A percentile compares a stretch with the other conserved stretches of the same genome.
These are phyloP conservation scores for Hygrophoropsis aurantiaca DNA, from an alignment of 768 basidiomycete genomes.

Conservation along the genomic window DNA sequence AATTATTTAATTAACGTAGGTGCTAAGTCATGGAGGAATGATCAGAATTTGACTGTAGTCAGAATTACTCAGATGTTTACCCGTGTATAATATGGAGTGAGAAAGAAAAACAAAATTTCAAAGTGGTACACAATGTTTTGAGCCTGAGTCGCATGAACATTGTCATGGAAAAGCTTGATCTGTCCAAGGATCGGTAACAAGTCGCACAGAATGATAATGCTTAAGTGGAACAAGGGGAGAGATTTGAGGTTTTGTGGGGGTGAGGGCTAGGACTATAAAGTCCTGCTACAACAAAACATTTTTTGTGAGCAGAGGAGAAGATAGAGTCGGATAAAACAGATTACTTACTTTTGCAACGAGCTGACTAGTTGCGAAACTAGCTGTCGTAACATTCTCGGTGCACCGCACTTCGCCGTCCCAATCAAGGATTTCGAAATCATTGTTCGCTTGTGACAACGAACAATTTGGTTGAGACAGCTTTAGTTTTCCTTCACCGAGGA, in stretches of 20 bases:
- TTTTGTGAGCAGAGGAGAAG: not conserved
- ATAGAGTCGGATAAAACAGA: not conserved
- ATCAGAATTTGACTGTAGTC: too few relatives aligned
- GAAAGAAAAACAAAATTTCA: too few relatives aligned
- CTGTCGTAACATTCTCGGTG: slow-evolving; percentile 35
- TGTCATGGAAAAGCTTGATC: slow-evolving; percentile 7
- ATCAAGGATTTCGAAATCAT: slow-evolving; percentile 46
- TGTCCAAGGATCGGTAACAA: slow-evolving; percentile 61
- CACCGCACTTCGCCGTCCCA: slow-evolving; percentile 58
- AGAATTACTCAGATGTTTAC: too few relatives aligned
- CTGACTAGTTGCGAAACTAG: slow-evolving; percentile 46
- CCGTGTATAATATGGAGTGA: too few relatives aligned
- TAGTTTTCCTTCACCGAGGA: slow-evolving; percentile 50
- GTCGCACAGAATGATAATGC: slow-evolving; percentile 49
- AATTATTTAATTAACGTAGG: too few relatives aligned
- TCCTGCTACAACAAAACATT: slow-evolving; percentile 41
- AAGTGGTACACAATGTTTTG: too few relatives aligned
- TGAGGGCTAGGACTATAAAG: slow-evolving; percentile 50
- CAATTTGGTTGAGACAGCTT: slow-evolving; percentile 41
- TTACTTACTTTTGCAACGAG: slow-evolving; percentile 49
- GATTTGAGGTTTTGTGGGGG: slow-evolving; percentile 38
- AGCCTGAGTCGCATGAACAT: too few relatives aligned
- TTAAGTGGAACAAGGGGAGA: slow-evolving; percentile 37
- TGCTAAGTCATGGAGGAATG: too few relatives aligned
- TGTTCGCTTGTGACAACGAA: slow-evolving; percentile 8